These are phyloP conservation scores for Magnusiomyces suaveolens DNA, from an alignment of 1,139 yeast genomes.

Conservation along the genomic window DNA sequence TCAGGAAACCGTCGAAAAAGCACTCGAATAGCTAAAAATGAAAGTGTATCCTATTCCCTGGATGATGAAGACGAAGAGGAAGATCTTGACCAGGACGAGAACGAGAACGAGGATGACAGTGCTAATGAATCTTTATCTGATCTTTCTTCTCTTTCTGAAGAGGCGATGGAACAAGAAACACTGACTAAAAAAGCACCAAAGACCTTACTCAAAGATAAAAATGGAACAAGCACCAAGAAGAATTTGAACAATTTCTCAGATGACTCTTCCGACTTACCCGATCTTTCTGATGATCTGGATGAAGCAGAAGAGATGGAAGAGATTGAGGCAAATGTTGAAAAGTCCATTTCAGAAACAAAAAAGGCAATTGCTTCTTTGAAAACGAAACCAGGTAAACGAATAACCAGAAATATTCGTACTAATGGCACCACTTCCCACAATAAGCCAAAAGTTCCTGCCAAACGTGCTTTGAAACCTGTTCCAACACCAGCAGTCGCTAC, in stretches of 20 bases:
- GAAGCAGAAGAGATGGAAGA: not conserved
- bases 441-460: too few species aligned
- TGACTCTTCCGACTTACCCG: not conserved
- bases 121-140: conserved; percentile 3
- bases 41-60: not conserved
- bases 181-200: too few species aligned
- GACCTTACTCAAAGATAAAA: not conserved
- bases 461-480: too few species aligned
- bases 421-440: too few species aligned
- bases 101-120: not conserved
- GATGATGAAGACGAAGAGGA: not conserved
- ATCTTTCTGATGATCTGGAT: conserved; percentile 1
- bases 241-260: not conserved
- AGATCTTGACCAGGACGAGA: not conserved
- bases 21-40: not conserved
- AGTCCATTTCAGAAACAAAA: not conserved
- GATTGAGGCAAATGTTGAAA: not conserved
- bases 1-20: conserved; percentile 5
- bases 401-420: too few species aligned
- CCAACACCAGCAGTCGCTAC: too few species aligned
- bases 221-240: not conserved
- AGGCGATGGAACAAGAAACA: conserved; percentile 4
- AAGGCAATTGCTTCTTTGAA: not conserved
- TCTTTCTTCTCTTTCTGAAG: not conserved
- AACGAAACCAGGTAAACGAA: not conserved